These are phyloP conservation scores for Leccinum imitatum DNA, from an alignment of 768 basidiomycete genomes.

Conservation along the genomic window DNA sequence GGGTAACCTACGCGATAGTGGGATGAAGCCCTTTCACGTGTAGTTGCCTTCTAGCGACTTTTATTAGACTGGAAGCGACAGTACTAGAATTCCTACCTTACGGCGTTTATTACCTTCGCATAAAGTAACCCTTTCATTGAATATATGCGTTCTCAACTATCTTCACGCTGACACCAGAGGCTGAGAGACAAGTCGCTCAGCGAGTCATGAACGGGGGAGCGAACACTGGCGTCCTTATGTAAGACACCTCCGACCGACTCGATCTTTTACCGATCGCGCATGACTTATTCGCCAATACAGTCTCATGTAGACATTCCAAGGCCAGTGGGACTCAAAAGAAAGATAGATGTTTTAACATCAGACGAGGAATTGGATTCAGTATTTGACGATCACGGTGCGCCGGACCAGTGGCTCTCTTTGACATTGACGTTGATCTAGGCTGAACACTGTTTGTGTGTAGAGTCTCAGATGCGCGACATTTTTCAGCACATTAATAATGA, in stretches of 20 bases:
- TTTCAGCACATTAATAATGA: conserved; percentile 35
- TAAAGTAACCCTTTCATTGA: background rate
- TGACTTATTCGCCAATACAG: conserved; percentile 21
- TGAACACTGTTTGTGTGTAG: conserved; percentile 11
- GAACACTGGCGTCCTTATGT: background rate
- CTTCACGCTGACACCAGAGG: background rate
- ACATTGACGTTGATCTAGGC: background rate
- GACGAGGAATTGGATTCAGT: conserved; percentile 14
- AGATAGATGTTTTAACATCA: conserved; percentile 5
- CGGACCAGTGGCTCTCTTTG: background rate
- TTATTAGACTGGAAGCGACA: background rate
- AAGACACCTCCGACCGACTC: background rate
- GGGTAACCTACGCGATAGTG: conserved; percentile 8
- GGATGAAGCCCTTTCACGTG: background rate
- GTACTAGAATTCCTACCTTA: background rate
- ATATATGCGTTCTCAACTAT: background rate
- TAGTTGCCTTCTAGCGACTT: background rate
- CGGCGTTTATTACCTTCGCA: background rate
- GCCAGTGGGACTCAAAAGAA: conserved; percentile 11
- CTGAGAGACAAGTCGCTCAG: background rate
- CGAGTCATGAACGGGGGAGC: background rate
- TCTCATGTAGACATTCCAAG: conserved; percentile 16
- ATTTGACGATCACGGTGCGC: conserved; percentile 21
- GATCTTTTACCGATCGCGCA: conserved; percentile 19
- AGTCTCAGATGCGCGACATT: conserved; percentile 11